Percentiles rank a stretch among this genome's conserved stretches.
These are phyloP conservation scores for Asterella californica DNA, from an alignment of 225 moss, liverwort and hornwort species.

Conservation along the genomic window DNA sequence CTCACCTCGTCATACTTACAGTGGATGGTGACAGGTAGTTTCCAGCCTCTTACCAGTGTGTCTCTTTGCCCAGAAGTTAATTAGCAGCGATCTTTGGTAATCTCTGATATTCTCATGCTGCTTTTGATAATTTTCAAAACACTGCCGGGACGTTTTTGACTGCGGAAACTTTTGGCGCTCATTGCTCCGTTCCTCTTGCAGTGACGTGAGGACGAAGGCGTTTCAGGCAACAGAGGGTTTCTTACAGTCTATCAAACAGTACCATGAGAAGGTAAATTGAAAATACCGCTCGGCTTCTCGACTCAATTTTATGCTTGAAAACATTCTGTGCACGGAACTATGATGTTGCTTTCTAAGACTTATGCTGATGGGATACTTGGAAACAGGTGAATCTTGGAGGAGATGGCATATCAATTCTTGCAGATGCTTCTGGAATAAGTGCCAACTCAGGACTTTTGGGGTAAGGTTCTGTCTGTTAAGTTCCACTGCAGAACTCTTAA, in stretches of 20 bases:
- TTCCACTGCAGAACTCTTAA: not conserved
- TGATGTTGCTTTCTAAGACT: not conserved
- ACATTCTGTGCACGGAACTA: not conserved
- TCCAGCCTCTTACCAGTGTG: not conserved
- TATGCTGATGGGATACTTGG: no score
- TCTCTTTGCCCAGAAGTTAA: not conserved
- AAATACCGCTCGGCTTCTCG: not conserved
- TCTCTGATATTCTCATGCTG: not conserved
- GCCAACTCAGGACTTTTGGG: constrained; percentile 77
- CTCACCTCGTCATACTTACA: constrained; percentile 87
- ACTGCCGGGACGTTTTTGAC: no score
- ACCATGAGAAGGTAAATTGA: constrained; percentile 53
- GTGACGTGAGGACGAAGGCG: constrained; percentile 84
- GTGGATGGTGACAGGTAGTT: constrained; percentile 77
- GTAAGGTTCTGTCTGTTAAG: constrained; percentile 31
- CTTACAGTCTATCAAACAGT: constrained; percentile 65
- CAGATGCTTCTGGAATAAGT: constrained; percentile 35
- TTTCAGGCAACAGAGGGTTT: constrained; percentile 80
- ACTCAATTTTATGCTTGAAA: no score
- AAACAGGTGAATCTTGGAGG: constrained; percentile 63
- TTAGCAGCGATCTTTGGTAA: not conserved
- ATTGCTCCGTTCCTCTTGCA: constrained; percentile 17
- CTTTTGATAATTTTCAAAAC: not conserved
- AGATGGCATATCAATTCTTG: constrained; percentile 44
- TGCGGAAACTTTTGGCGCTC: not conserved